phyloP scores from a whole-genome alignment of 2,329 filamentous ascomycete species.

The Fusarium chlamydosporum region DNA sequence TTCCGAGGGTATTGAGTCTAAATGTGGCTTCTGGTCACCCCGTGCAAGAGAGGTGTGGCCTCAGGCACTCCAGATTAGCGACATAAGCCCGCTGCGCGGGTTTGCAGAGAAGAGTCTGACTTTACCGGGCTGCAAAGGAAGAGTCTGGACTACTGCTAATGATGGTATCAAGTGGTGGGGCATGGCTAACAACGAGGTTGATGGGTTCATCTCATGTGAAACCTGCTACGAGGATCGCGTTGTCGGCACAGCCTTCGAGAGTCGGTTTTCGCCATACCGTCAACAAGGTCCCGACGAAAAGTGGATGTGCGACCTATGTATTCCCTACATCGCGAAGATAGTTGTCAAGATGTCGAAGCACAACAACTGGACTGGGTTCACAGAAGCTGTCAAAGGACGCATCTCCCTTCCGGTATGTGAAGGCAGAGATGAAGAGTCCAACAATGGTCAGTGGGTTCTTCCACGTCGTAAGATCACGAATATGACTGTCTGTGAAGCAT shows the following conservation, averaged over 20 bases:
- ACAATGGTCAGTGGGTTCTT: conserved; percentile 49
- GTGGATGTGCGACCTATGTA: conserved; percentile 55
- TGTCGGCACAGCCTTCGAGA: conserved; percentile 50
- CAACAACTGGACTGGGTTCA: conserved; percentile 53
- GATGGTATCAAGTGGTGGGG: conserved; percentile 55
- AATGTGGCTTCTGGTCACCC: conserved; percentile 51
- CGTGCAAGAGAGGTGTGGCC: conserved; percentile 55
- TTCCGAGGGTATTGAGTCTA: conserved; percentile 52
- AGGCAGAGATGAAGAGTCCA: conserved; percentile 44
- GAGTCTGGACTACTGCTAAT: conserved; percentile 27
- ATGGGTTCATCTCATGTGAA: conserved; percentile 56
- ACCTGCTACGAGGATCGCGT: conserved; percentile 57
- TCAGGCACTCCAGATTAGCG: conserved; percentile 49
- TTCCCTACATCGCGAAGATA: conserved; percentile 47
- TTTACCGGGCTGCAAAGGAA: conserved; percentile 53
- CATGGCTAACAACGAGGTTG: conserved; percentile 49
- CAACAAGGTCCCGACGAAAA: conserved; percentile 48
- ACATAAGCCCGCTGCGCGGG: conserved; percentile 44
- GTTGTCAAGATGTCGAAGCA: conserved; percentile 38
- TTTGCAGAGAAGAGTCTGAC: conserved; percentile 51
- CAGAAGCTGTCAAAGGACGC: conserved; percentile 42
- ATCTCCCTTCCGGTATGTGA: conserved; percentile 51
- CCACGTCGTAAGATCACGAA: conserved; percentile 46
- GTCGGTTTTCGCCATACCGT: conserved; percentile 48
- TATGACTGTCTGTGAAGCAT: conserved; percentile 54